Evolutionary conservation across 139 green algal genomes (phyloP), one percentile per base, ranked within the genome.

Genomic region (Nannochloris sp.): DNA sequence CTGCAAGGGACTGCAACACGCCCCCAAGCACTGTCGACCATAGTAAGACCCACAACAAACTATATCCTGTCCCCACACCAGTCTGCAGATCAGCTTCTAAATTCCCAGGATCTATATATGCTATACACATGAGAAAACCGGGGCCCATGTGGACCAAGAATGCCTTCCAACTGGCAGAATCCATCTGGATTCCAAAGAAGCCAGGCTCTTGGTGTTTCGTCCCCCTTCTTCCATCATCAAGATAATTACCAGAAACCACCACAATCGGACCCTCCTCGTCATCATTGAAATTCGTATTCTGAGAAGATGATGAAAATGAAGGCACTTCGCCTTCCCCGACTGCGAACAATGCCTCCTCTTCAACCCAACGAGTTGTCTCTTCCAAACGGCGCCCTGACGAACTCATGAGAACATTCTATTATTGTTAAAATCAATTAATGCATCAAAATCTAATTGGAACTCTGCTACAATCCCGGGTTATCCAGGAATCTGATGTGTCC

Each of bases 81-180:
- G 71, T 70, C 57, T 81, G 71, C 15, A 80, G 34, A 56, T 80
- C 73, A 5, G 73, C 73, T 55, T 80, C 73, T 25, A 80, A 36
- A 40, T 80, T 80, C 8, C 73, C 73, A n/a, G 73, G 73, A 54
- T 80, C 72, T 46, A 79, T 57, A 24, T 62, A 79, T n/a, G 72
- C 72, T 36, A 78, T 62, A 55, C 69, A 78, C 48, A 71, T 78
- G 12, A 79, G 46, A 10, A 76, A 61, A 12, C 72, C 69, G 14
- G 72, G 72, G 4, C 72, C 60, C 9, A 43, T 27, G 53, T 46
- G 23, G 2, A 8, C 14, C 44, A 61, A 14, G 8, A 40, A 44
- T 19, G 5, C 6, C 23, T 34, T 53, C 16, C 12, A 36, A 19
- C 34, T 40, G 4, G 25, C 46, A 53, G 46, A 19, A 53, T 53